Base-by-base conservation (phyloP, 305 asterid species). In the Striga hermonthica region DNA sequence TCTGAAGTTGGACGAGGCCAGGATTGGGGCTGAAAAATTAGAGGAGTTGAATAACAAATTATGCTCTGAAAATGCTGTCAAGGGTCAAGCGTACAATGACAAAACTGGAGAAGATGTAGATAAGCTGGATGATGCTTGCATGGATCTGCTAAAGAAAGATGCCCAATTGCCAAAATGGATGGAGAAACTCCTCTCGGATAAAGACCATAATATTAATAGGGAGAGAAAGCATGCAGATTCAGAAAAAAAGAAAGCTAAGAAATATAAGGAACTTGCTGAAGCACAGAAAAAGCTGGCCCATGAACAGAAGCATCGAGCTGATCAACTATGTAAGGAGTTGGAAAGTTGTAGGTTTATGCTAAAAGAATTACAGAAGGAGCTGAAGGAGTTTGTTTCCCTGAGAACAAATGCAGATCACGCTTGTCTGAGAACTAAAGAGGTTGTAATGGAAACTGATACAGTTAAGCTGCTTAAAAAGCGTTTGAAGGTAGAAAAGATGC, bases 401-500 rank as follows among this genome's bases (percentile, higher is more conserved):
- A 72, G 74, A 76, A 57, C 14, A 31, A 48, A 40, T 70, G 66
- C 66, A 15, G 66, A 73, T 41, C 76, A 75, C 67, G 48, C 69
- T 41, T 67, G 77, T 61, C 67, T 48, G 54, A 74, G 72, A 65
- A 55, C 68, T 65, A 75, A 50, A 63, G 71, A 71, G 41, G 59
- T 61, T 43, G 50, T 67, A 53, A 64, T 70, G 66, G 85, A 86
- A 77, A 67, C 81, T 64, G 90, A 82, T 70, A 67, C 79, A 41
- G 74, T 83, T 65, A 81, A 81, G 72, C 73, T 83, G 70, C 75
- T 86, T 43, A 78, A 74, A 69, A 77, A 87, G 78, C 83, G 80
- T 54, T 66, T 90, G 79, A 82, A 86, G 78, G 79, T 87, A 67
- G 96, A 87, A 80, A 87, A 82, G 78, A 71, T 56, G 82, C 76